Evolutionary conservation across 495 filamentous ascomycete genomes (phyloP), one percentile per base, ranked within the genome.

Genomic region (Usnea hakonensis): DNA sequence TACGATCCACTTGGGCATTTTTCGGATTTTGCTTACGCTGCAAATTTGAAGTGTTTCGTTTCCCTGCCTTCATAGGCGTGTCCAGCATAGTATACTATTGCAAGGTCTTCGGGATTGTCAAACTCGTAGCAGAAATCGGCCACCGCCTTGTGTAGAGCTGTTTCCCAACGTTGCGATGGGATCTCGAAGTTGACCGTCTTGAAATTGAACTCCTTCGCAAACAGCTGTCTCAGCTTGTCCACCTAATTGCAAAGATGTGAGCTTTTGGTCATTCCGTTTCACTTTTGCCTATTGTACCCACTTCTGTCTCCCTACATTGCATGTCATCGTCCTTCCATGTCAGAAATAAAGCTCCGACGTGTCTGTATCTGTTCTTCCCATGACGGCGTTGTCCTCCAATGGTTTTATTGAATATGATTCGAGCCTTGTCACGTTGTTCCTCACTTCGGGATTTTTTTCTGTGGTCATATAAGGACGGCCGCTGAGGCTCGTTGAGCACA

Each of bases 241-340:
- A 71, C 64, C 67, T 69, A 36, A 17, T 36, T 6, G 19, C 21
- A 23, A n/a, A 28, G 5, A 28, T 19, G 50, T 64, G 11, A 64
- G 55, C 40, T 14, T 30, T 8, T 30, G 13, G 0, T 16, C 26
- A 3, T 7, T 26, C 23, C 23, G 32, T 46, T 13, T n/a, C 5
- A 1, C n/a, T 8, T 14, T 2, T 7, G 11, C 5, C 4, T 35
- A 1, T 8, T n/a, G 36, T 44, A 43, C 57, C 14, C 21, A 67
- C 65, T 32, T 69, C 67, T 3, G 62, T 69, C 23, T 54, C 52
- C 41, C 57, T 69, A 43, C 65, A 69, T 71, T 80, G 79, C 57
- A 83, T 67, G 64, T 83, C 79, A 58, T 83, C 81, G 52, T 75
- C 78, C 43, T 74, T 73, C 81, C 81, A 84, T 67, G 80, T 78